These are phyloP conservation scores for Conidiobolus incongruus DNA, from an alignment of 371 early-diverging fungal genomes.

Conservation along the genomic window DNA sequence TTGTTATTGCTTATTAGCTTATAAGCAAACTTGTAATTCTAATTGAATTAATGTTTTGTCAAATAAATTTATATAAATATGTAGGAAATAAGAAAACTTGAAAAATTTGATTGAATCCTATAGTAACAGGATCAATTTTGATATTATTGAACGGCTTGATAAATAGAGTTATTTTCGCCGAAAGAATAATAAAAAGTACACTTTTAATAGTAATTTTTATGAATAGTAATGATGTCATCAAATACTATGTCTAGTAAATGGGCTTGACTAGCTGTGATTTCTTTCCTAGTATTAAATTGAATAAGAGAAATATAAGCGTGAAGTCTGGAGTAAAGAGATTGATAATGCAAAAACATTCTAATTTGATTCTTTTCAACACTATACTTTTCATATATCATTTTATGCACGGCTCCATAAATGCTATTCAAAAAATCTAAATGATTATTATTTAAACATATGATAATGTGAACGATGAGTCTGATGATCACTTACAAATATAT, in stretches of 20 bases:
- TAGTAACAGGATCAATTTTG: too few species aligned
- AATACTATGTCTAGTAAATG: slow-evolving; percentile 51
- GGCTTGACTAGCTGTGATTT: slow-evolving; percentile 39
- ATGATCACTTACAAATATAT: slow-evolving; percentile 3
- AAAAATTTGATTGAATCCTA: too few species aligned
- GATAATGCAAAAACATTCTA: slow-evolving; percentile 61
- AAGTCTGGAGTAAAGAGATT: slow-evolving; percentile 56
- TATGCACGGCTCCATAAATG: slow-evolving; percentile 20
- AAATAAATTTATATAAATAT: too few species aligned
- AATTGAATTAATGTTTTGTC: too few species aligned
- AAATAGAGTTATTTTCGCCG: slow-evolving; percentile 20
- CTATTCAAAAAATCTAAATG: slow-evolving; percentile 39
- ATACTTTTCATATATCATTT: slow-evolving; percentile 20
- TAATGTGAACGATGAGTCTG: slow-evolving; percentile 14
- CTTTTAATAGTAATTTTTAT: slow-evolving; percentile 21
- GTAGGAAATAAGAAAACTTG: too few species aligned
- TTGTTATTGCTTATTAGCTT: too few species aligned
- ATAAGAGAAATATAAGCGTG: slow-evolving; percentile 61
- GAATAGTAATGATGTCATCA: slow-evolving; percentile 28
- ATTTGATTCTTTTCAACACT: slow-evolving; percentile 21
- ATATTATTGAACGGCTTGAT: background rate
- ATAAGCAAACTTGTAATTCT: too few species aligned
- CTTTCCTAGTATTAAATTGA: slow-evolving; percentile 22
- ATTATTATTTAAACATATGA: slow-evolving; percentile 29
- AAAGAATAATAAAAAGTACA: slow-evolving; percentile 19